Evolutionary conservation across 805 yeast species (phyloP).

Genomic region (Spencermartinsiella europaea): DNA sequence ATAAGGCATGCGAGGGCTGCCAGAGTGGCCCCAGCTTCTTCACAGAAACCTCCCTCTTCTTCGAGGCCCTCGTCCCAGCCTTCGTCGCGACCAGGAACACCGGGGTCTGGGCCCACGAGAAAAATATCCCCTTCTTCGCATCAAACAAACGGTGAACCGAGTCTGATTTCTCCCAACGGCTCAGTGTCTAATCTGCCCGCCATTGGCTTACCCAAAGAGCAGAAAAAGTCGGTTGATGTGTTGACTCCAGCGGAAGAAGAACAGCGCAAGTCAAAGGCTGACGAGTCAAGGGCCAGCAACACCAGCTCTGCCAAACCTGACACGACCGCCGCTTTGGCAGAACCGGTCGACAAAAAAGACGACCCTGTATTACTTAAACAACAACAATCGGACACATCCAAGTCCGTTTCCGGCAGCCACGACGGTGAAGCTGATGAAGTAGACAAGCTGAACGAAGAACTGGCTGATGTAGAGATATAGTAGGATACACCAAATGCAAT

Average conservation of each 20-base stretch:
- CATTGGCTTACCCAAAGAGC: slow-evolving; percentile 5
- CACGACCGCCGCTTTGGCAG: neutral
- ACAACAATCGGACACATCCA: neutral
- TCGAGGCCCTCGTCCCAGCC: slow-evolving; percentile 1
- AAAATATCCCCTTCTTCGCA: slow-evolving; percentile 7
- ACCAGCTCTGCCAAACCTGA: neutral
- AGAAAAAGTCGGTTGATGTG: neutral
- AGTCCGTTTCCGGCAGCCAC: neutral
- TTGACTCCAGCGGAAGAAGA: neutral
- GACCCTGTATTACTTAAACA: neutral
- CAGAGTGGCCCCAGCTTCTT: slow-evolving; percentile 8
- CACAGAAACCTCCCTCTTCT: neutral
- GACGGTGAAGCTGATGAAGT: slow-evolving; percentile 14
- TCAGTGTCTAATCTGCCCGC: slow-evolving; percentile 17
- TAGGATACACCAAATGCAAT: neutral
- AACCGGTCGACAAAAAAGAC: neutral
- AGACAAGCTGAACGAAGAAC: slow-evolving; percentile 17
- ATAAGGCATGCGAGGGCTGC: slow-evolving; percentile 13
- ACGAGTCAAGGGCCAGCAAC: neutral
- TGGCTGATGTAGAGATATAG: slow-evolving; percentile 21
- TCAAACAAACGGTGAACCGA: neutral
- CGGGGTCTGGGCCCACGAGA: slow-evolving; percentile 3
- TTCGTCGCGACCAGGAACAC: slow-evolving; percentile 8
- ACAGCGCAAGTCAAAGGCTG: neutral
- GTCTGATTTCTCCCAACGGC: slow-evolving; percentile 15